phyloP scores from a whole-genome alignment of 345 rosid species.

The Linum usitatissimum region DNA sequence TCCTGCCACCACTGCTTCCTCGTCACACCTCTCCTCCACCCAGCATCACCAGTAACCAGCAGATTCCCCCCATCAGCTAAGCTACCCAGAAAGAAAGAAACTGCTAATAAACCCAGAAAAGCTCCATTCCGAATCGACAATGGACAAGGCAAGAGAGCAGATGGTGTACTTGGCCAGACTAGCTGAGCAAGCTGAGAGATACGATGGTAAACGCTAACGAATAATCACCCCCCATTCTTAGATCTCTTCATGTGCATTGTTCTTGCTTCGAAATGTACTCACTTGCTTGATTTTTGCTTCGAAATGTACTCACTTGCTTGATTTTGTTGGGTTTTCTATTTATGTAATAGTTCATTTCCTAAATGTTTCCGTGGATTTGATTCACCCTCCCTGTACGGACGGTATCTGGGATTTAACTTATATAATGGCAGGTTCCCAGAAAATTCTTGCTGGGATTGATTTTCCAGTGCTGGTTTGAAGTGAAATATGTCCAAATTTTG shows the following conservation, averaged over 20 bases:
- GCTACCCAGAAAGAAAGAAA: background rate
- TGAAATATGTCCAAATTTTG: too few relatives aligned
- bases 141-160: slow-evolving; percentile 86
- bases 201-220: slow-evolving; percentile 47
- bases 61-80: background rate
- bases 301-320: background rate
- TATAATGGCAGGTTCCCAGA: too few relatives aligned
- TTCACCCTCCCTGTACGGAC: too few relatives aligned
- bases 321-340: background rate
- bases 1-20: too few relatives aligned
- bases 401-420: too few relatives aligned
- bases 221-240: background rate
- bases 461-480: too few relatives aligned
- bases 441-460: too few relatives aligned
- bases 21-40: too few relatives aligned
- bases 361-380: too few relatives aligned
- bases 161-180: slow-evolving; percentile 77
- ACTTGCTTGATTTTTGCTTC: background rate
- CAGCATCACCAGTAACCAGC: too few relatives aligned
- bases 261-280: background rate
- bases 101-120: background rate
- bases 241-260: background rate
- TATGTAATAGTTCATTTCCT: too few relatives aligned
- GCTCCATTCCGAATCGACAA: slow-evolving; percentile 9
- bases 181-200: slow-evolving; percentile 89